Evolutionary conservation across 192 early-diverging fungal species (phyloP), one percentile per base, ranked within the genome.

Genomic region (Dissophora ornata): DNA sequence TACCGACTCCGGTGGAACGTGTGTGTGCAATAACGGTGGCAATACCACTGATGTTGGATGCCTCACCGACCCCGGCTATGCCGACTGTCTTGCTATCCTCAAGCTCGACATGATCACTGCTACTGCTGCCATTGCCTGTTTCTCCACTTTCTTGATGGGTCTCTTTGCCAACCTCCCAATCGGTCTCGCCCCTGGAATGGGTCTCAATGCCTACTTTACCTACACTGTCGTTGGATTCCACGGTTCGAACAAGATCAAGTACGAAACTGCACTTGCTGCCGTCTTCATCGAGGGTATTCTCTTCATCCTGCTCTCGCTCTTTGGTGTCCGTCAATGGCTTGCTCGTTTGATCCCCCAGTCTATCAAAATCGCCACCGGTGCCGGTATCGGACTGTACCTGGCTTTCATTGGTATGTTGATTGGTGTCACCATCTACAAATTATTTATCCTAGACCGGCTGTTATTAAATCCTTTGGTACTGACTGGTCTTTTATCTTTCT

Each of bases 201-300:
- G 94, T 40, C 77, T 94, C 16, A 94, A 90, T 62, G 91, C 93
- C 33, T 95, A 93, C 67, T 94, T 95, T 79, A 87, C 93, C 9
- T 95, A 93, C 69, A 93, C 90, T 7, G 92, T 95, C 15, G 93
- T 95, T 40, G 93, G 92, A 24, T 93, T 85, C 73, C 92, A 90
- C 52, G 93, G 92, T 6, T 83, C 86, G 9, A 91, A 90, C 41
- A 92, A 89, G 47, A 87, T 93, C 22, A 62, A 84, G 13, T 92
- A 90, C 59, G 63, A 86, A 55, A 91, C 88, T 48, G 90, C 92
- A 9, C 64, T 95, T n/a, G 83, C 89, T 25, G 93, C 92, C 7
- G 92, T 95, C 50, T 91, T 92, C 52, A 87, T 95, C 64, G 94
- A 95, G 83, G 94, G 94, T 26, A 65, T 95, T 45, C 83, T 94